phyloP scores from a whole-genome alignment of 768 basidiomycete genomes.

The Lactarius hatsudake region DNA sequence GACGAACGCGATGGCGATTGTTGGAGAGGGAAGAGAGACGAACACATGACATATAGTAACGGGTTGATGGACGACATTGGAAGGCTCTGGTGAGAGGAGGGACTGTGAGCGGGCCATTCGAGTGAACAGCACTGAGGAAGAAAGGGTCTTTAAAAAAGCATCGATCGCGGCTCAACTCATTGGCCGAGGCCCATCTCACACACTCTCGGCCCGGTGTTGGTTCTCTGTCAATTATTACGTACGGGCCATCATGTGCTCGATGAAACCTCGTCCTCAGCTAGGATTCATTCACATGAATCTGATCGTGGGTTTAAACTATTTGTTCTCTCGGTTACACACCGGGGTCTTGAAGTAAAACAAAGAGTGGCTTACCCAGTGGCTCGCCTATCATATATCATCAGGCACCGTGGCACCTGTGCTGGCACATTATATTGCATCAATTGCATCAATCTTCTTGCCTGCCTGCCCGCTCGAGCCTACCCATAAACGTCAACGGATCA shows the following conservation, averaged over 20 bases:
- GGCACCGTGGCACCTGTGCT: background rate
- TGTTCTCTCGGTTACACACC: background rate
- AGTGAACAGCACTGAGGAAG: constrained; percentile 2
- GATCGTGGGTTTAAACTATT: background rate
- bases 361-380: no score
- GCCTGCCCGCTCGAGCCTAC: background rate
- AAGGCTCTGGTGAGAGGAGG: constrained; percentile 46
- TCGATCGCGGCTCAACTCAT: background rate
- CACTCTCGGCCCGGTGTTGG: background rate
- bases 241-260: background rate
- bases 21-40: constrained; percentile 12
- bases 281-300: no score
- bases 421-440: background rate
- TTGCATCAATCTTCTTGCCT: background rate
- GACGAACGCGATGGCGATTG: constrained; percentile 19
- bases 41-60: constrained; percentile 66
- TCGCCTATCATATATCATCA: no score
- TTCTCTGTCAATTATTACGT: background rate
- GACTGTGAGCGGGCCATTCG: constrained; percentile 49
- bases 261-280: no score
- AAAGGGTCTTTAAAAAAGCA: background rate
- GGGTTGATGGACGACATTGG: constrained; percentile 40
- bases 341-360: background rate
- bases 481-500: background rate
- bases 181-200: background rate